Evolutionary conservation across 2,329 filamentous ascomycete species (phyloP), one percentile per base, ranked within the genome.

Genomic region (Neophaeococcomyces aloes): DNA sequence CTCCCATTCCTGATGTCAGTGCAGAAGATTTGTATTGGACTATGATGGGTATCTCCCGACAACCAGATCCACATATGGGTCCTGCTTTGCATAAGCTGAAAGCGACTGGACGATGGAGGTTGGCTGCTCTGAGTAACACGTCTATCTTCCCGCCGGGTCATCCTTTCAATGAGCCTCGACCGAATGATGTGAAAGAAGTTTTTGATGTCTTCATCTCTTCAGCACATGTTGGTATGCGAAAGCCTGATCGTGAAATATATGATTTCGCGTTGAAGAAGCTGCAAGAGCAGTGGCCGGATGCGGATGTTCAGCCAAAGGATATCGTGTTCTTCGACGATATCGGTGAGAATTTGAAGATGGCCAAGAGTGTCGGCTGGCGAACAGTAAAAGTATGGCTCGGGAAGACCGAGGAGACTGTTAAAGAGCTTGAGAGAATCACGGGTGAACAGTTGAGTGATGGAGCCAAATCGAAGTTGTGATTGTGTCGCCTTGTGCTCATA

Each of bases 241-340:
- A 96, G 57, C 91, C 91, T 0, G 84, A 94, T 53, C 76, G 80
- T 0, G 72, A 70, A 42, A 89, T 95, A 43, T 98, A 96, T 56
- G 67, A 78, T 52, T 69, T 84, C 50, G 81, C 89, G 0, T 61
- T 94, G 36, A 62, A 71, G 44, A 72, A 76, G 53, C 69, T 91
- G 51, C 71, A 84, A 55, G 70, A 75, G 48, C 77, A 76, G 29
- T 71, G 70, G 3, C 74, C 72, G 68, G 62, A 61, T 13, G 63
- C 66, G 4, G 67, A 72, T 0, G 68, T 93, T 7, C 61, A 66
- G 44, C 66, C 81, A 0, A 66, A 67, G 1, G 86, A 95, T 44
- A 69, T 95, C 34, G 65, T 94, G 3, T 98, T 98, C 60, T 65
- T 95, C 38, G 91, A 95, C 60, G 88, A 95, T 56, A 94, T 98